Percentiles rank a stretch among this genome's conserved stretches.
phyloP scores from a whole-genome alignment of 495 filamentous ascomycete species.

The Halenospora varia region DNA sequence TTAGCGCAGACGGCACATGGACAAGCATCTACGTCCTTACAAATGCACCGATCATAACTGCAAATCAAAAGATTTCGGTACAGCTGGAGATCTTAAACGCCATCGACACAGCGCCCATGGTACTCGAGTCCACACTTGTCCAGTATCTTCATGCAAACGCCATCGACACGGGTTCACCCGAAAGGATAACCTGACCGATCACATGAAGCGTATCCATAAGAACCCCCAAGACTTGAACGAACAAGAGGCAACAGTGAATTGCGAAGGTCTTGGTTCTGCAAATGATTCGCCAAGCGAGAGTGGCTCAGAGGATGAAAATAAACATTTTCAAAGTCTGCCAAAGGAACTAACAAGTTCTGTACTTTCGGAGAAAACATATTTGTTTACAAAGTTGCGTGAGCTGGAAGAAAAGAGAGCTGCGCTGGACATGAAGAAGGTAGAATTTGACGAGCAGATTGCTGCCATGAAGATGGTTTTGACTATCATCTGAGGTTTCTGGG shows the following conservation, averaged over 20 bases:
- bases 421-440: not conserved
- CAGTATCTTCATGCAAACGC: not conserved
- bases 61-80: conserved; percentile 9
- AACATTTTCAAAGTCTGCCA: not conserved
- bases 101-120: conserved; percentile 4
- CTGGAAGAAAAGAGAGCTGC: conserved; percentile 23
- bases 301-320: not conserved
- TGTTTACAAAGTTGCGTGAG: conserved; percentile 25
- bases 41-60: conserved; percentile 2
- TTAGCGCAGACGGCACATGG: conserved; percentile 9
- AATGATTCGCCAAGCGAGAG: not conserved
- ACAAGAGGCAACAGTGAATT: not conserved
- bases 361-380: not conserved
- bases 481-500: not conserved
- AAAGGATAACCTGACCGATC: conserved; percentile 1
- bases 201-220: conserved; percentile 3
- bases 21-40: conserved; percentile 8
- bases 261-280: not conserved
- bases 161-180: conserved; percentile 1
- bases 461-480: conserved; percentile 6
- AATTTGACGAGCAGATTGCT: conserved; percentile 8
- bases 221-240: not conserved
- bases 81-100: conserved; percentile 7
- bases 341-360: not conserved
- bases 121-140: not conserved